Evolutionary conservation across 2,329 filamentous ascomycete species (phyloP).

Genomic region (Elsinoe australis): DNA sequence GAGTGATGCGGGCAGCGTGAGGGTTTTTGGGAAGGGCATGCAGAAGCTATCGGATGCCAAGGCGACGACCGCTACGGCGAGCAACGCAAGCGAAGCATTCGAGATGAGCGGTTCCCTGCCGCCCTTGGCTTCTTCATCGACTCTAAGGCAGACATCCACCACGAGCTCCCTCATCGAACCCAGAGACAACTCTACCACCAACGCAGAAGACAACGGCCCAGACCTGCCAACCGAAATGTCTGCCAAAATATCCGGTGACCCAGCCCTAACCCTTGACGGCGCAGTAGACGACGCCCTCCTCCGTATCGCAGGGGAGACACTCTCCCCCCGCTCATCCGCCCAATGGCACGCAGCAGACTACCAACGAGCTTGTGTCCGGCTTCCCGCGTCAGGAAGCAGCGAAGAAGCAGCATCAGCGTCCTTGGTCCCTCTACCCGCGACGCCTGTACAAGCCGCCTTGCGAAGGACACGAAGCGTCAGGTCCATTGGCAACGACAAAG

Average conservation of each 20-base stretch:
- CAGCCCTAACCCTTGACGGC: constrained; percentile 16
- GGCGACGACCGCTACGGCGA: too few relatives aligned
- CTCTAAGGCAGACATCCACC: too few relatives aligned
- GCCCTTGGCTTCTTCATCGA: too few relatives aligned
- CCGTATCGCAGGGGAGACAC: background rate
- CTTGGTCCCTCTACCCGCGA: constrained; percentile 1
- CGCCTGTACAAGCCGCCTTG: background rate
- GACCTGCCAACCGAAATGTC: constrained; percentile 19
- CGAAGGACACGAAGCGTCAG: too few relatives aligned
- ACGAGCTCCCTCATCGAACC: background rate
- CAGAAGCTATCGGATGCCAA: background rate
- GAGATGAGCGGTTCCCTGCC: too few relatives aligned
- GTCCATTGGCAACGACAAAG: too few relatives aligned
- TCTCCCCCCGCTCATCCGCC: constrained; percentile 9
- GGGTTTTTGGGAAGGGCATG: too few relatives aligned
- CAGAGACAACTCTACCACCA: too few relatives aligned
- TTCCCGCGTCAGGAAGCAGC: background rate
- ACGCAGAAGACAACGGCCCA: background rate
- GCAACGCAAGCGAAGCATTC: background rate
- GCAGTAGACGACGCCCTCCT: constrained; percentile 1
- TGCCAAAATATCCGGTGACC: constrained; percentile 16
- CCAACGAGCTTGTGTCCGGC: constrained; percentile 11
- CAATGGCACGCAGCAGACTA: background rate
- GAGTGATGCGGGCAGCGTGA: background rate
- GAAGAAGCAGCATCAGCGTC: constrained; percentile 3